Base-by-base conservation (phyloP, 495 filamentous ascomycete species). In the Penicillium subrubescens region DNA sequence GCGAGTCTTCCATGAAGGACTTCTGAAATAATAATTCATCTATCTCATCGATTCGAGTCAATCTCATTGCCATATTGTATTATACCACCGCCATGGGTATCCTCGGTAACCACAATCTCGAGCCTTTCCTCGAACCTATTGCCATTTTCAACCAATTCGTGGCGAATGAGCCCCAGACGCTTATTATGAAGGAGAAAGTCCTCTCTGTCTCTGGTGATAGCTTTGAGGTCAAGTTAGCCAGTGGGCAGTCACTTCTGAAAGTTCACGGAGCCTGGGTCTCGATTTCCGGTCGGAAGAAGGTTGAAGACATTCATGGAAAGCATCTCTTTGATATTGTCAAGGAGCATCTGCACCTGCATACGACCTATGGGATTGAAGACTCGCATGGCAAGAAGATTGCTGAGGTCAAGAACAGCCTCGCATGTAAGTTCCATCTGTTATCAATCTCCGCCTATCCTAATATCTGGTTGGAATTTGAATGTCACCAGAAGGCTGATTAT, bases 101-200 rank as follows among this genome's bases (percentile, higher is more conserved):
- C 48, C 31, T 64, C 15, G 63, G 66, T 4, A 60, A 64, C 33
- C 66, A 66, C 46, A 43, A 63, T 51, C 67, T 72, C 56, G 59
- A 53, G 4, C 70, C 70, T 19, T 56, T 72, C 14, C 48, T 23
- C 21, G 62, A 72, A 53, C 70, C 64, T 31, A 67, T 86, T 51
- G 83, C 80, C 58, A 55, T 87, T 31, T 85, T 85, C 68, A 69
- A 79, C 14, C 75, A 77, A 50, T 84, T 82, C 76, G 71, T 84
- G 50, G 74, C 82, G 8, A 71, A 55, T 14, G 73, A 82, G 51
- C 67, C 76, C 39, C 79, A 84, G 58, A 81, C 79, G 1, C 63
- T 89, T 8, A 62, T 83, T 6, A 68, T 89, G 39, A 84, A 80
- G 64, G 86, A 89, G 63, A 83, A 85, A 54, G 71, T 86, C 5